Evolutionary conservation across 371 early-diverging fungal genomes (phyloP).

Genomic region (Conidiobolus coronatus): DNA sequence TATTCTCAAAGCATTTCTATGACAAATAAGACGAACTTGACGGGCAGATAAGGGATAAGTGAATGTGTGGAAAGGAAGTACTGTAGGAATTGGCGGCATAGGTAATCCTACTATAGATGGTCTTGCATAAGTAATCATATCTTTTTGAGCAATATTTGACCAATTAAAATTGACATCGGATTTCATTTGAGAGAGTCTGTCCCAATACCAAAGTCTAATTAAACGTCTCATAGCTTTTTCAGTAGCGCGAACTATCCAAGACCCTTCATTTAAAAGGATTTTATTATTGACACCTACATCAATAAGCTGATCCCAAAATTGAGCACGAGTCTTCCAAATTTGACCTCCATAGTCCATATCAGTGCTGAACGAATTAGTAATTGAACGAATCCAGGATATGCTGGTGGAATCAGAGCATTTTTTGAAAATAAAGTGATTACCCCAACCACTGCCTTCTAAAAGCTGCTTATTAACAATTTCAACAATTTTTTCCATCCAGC

Average conservation of each 20-base stretch:
- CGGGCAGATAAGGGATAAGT: conserved; percentile 64
- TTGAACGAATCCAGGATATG: background rate
- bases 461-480: conserved; percentile 62
- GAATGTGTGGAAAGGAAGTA: conserved; percentile 83
- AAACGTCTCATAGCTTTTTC: conserved; percentile 32
- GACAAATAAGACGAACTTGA: conserved; percentile 67
- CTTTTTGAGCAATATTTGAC: conserved; percentile 2
- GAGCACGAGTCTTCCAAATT: background rate
- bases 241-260: conserved; percentile 42
- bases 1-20: conserved; percentile 61
- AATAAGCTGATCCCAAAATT: background rate
- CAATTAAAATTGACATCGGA: conserved; percentile 2
- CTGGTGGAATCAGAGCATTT: background rate
- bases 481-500: conserved; percentile 60
- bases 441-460: conserved; percentile 31
- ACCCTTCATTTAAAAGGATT: conserved; percentile 33
- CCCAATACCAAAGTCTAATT: conserved; percentile 39
- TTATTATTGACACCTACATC: background rate
- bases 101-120: conserved; percentile 33
- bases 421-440: conserved; percentile 18
- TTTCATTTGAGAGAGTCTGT: conserved; percentile 12
- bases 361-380: background rate
- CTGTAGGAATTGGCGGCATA: conserved; percentile 52
- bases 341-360: background rate
- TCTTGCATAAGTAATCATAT: conserved; percentile 20